Conservation (phyloP, 1,139 yeast species). For the Kluyveromyces marxianus region DNA sequence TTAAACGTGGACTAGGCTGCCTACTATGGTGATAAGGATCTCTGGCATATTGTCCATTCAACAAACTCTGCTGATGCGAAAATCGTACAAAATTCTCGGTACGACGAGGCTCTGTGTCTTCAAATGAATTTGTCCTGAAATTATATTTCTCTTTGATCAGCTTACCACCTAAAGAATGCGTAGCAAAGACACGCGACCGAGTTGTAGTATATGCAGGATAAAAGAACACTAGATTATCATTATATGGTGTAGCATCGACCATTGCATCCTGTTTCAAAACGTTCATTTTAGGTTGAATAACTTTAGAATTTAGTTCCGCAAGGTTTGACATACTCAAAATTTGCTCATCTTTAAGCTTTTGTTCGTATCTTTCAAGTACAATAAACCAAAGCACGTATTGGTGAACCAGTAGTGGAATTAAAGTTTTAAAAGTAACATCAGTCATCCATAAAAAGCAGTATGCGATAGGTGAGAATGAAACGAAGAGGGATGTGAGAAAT, state of each 20-base stretch:
- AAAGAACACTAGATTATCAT: slow-evolving; percentile 33
- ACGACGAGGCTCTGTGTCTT: slow-evolving; percentile 11
- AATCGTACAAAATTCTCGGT: slow-evolving; percentile 7
- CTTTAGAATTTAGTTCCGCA: slow-evolving; percentile 57
- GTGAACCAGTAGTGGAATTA: slow-evolving; percentile 34
- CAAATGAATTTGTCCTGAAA: slow-evolving; percentile 17
- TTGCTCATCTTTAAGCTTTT: slow-evolving; percentile 50
- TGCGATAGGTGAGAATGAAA: slow-evolving; percentile 54
- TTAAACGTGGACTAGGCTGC: slow-evolving; percentile 7
- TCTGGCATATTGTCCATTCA: slow-evolving; percentile 8
- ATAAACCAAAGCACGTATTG: slow-evolving; percentile 37
- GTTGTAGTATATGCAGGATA: slow-evolving; percentile 34
- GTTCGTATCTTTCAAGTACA: slow-evolving; percentile 40
- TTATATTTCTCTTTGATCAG: slow-evolving; percentile 20
- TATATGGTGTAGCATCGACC: slow-evolving; percentile 49
- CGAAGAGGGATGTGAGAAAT: slow-evolving; percentile 40
- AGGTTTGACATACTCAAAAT: slow-evolving; percentile 54
- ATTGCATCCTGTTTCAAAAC: slow-evolving; percentile 53
- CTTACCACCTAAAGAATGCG: slow-evolving; percentile 25
- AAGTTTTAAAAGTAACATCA: slow-evolving; percentile 37
- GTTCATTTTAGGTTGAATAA: slow-evolving; percentile 54
- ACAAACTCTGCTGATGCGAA: slow-evolving; percentile 1
- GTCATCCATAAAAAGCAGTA: slow-evolving; percentile 34
- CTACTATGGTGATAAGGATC: slow-evolving; percentile 6
- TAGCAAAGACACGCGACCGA: slow-evolving; percentile 19